These are phyloP conservation scores for Rusavskia elegans DNA, from an alignment of 495 filamentous ascomycete species.

Conservation along the genomic window DNA sequence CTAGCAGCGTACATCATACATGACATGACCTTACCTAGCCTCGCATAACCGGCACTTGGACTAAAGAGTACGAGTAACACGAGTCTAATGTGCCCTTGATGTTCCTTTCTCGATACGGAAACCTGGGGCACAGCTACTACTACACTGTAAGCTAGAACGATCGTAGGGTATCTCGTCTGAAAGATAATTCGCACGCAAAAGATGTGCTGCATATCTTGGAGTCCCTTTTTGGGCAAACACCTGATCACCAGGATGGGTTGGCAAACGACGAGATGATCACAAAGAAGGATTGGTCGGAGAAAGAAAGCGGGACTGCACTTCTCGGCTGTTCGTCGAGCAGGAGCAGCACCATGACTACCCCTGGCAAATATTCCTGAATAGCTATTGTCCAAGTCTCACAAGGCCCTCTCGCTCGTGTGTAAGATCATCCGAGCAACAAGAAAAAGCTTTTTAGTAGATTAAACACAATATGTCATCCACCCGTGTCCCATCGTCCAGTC, in stretches of 20 bases:
- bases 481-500: neutral
- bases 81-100: neutral
- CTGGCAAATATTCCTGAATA: too few relatives aligned
- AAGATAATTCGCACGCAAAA: neutral
- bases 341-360: too few relatives aligned
- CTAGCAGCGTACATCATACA: constrained; percentile 1
- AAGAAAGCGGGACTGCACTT: too few relatives aligned
- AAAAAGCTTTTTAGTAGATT: neutral
- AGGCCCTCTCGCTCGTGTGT: neutral
- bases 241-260: neutral
- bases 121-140: neutral
- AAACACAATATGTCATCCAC: neutral
- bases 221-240: too few relatives aligned
- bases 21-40: neutral
- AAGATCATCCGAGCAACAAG: neutral
- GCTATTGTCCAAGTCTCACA: neutral
- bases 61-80: neutral
- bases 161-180: neutral
- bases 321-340: too few relatives aligned
- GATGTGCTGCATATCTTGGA: neutral
- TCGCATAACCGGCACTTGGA: neutral
- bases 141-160: neutral
- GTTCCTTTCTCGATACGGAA: neutral
- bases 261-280: too few relatives aligned
- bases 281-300: too few relatives aligned